A percentile compares a stretch with the other conserved stretches of the same genome.
These are phyloP conservation scores for Cercospora janseana DNA, from an alignment of 2,329 filamentous ascomycete species.

Conservation along the genomic window DNA sequence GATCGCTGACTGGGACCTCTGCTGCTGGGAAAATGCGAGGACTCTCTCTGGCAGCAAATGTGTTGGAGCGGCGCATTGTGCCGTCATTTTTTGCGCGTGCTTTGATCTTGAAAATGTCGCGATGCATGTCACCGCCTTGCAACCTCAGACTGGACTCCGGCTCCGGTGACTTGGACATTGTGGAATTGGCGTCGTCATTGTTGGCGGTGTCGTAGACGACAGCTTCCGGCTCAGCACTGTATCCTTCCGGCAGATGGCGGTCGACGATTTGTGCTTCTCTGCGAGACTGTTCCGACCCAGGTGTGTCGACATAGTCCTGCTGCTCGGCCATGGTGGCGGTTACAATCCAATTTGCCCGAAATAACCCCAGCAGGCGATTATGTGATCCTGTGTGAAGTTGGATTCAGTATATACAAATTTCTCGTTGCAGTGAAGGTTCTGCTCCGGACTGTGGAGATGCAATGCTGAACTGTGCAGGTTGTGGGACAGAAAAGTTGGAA, in stretches of 20 bases:
- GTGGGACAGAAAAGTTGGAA: slow-evolving; percentile 2
- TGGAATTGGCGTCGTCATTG: slow-evolving; percentile 12
- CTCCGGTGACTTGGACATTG: slow-evolving; percentile 12
- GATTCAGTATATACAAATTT: too few relatives aligned
- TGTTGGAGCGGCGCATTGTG: slow-evolving; percentile 55
- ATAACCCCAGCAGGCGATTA: background rate
- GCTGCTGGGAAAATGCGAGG: slow-evolving; percentile 16
- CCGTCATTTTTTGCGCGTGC: slow-evolving; percentile 49
- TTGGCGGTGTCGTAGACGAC: slow-evolving; percentile 24
- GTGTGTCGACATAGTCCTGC: slow-evolving; percentile 22
- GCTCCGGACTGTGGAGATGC: background rate
- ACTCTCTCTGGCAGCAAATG: slow-evolving; percentile 57
- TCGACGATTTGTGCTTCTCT: slow-evolving; percentile 37
- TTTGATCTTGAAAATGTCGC: slow-evolving; percentile 72
- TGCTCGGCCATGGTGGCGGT: slow-evolving; percentile 19
- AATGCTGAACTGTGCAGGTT: background rate
- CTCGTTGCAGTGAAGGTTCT: too few relatives aligned
- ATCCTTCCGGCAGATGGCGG: slow-evolving; percentile 38
- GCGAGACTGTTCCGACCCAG: slow-evolving; percentile 23
- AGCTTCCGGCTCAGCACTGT: slow-evolving; percentile 35
- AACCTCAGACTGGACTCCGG: slow-evolving; percentile 66
- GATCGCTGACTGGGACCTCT: slow-evolving; percentile 45
- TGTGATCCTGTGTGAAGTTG: too few relatives aligned
- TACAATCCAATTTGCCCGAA: background rate
- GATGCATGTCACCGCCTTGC: slow-evolving; percentile 75